Evolutionary conservation across 2,329 filamentous ascomycete genomes (phyloP), one percentile per base, ranked within the genome.

Genomic region (Parastagonospora nodorum): DNA sequence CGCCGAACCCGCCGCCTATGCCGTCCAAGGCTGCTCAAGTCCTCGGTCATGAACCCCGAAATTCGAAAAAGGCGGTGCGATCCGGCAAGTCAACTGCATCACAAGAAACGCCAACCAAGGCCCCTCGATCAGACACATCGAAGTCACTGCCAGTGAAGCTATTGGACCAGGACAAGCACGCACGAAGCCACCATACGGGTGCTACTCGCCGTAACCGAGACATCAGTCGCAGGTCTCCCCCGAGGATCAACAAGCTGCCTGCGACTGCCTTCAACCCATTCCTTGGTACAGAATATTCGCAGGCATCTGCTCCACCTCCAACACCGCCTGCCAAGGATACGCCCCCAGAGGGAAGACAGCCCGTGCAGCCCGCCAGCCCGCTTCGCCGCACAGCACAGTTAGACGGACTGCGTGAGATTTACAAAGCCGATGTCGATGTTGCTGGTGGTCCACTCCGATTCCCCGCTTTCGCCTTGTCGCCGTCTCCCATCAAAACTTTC

Each of bases 321-420:
- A 77, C 75, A 2, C 77, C 76, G 15, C 76, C 75, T 5, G 64
- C 71, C 11, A 78, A 79, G 49, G 73, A 78, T 50, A 78, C 77
- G 0, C 76, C 76, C 29, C 74, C 74, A 2, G 45, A 64, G 2
- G 19, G 41, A 36, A 58, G 52, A 30, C 16, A 47, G 19, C 27
- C 24, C 14, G 27, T 30, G 1, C 49, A 53, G 14, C 41, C 57
- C 12, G 8, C 51, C 11, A 64, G 60, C 38, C 62, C 60, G 14
- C 56, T 66, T 27, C 60, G 60, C 28, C 56, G 56, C 39, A 53
- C 55, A 27, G 46, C 50, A 8, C 57, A 51, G 24, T 43, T 51
- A 3, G 43, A 56, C 7, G 48, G 61, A 8, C 53, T 60, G 7
- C 63, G 58, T 35, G 53, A 56, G 36, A 53, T 44, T 30, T 63